Evolutionary conservation across 176 grass and related monocot genomes (phyloP), one percentile per base, ranked within the genome.

Genomic region (Microstegium vimineum): DNA sequence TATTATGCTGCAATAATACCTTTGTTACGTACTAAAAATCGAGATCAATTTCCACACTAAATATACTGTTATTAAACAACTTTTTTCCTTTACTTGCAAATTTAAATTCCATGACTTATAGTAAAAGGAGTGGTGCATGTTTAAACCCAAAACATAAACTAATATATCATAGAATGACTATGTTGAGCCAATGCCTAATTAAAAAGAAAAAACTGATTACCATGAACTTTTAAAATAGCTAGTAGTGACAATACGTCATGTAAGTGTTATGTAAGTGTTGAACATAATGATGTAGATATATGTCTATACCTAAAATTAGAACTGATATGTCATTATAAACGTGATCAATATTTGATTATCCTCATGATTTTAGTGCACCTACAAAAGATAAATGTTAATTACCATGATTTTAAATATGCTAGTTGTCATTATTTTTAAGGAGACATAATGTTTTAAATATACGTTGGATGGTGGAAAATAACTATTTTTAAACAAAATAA

Each of bases 1-100:
- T 2, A 51, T 20, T 6, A 20, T 0, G 0, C 2, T 8, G 0
- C 18, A 51, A 1, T 2, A 2, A 10, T 40, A 12, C 3, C 1
- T 8, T 0, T 43, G 3, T 54, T 7, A 22, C 18, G 4, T 54
- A 22, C 17, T 18, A 51, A 54, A 5, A 0, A 14, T 3, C 3
- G 0, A 8, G 18, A 54, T 54, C 18, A 54, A 22, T 54, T 54
- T 20, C 22, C 2, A 54, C 7, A 22, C 49, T 51, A 18, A 18
- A 51, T 51, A 51, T 51, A 17, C 20, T 51, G 47, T 6, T 20
- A 8, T 54, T 6, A 54, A 18, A 22, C 49, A 54, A n/a, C n/a
- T n/a, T n/a, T 15, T 18, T 54, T 54, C 49, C 49, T 22, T 54
- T 54, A 54, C 18, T 22, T 54, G 1, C 49, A 22, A 8, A 22